Evolutionary conservation across 352 stramenopile species (phyloP).

Genomic region (Globisporangium viniferum): DNA sequence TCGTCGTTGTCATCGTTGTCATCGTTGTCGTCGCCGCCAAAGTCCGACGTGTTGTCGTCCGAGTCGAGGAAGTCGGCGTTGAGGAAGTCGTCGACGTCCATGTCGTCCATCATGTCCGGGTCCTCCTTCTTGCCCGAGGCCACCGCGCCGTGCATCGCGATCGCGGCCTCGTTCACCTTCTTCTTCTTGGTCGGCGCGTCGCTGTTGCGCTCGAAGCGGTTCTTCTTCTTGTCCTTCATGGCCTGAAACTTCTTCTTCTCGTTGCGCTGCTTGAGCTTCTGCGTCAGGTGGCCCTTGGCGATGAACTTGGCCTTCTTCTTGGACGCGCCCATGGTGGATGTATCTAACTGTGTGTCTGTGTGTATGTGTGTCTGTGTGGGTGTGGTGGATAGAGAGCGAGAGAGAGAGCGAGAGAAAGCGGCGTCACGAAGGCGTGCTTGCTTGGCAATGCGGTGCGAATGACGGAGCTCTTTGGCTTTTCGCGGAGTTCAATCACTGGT

Average conservation of each 20-base stretch:
- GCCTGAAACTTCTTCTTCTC: conserved; percentile 77
- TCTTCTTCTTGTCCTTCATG: conserved; percentile 77
- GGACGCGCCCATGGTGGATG: conserved; percentile 43
- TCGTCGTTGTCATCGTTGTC: conserved; percentile 37
- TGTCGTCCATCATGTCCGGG: conserved; percentile 82
- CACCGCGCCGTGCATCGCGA: conserved; percentile 9
- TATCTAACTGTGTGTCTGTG: background rate
- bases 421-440: background rate
- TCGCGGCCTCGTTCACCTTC: conserved; percentile 23
- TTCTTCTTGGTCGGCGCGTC: conserved; percentile 55
- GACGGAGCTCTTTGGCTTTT: conserved; percentile 8
- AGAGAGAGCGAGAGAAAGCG: background rate
- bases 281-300: conserved; percentile 67
- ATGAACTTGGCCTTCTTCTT: conserved; percentile 91
- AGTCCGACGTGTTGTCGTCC: conserved; percentile 31
- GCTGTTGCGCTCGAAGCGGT: conserved; percentile 58
- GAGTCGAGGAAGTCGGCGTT: conserved; percentile 82
- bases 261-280: conserved; percentile 88
- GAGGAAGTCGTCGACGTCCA: conserved; percentile 87
- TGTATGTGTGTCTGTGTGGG: background rate
- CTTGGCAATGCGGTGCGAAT: conserved; percentile 3
- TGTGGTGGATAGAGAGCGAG: background rate
- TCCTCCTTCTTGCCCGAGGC: conserved; percentile 46
- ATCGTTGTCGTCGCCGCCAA: conserved; percentile 18
- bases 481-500: conserved; percentile 11